These are phyloP conservation scores for Dactylellina haptotyla DNA, from an alignment of 2,329 filamentous ascomycete genomes.

Conservation along the genomic window DNA sequence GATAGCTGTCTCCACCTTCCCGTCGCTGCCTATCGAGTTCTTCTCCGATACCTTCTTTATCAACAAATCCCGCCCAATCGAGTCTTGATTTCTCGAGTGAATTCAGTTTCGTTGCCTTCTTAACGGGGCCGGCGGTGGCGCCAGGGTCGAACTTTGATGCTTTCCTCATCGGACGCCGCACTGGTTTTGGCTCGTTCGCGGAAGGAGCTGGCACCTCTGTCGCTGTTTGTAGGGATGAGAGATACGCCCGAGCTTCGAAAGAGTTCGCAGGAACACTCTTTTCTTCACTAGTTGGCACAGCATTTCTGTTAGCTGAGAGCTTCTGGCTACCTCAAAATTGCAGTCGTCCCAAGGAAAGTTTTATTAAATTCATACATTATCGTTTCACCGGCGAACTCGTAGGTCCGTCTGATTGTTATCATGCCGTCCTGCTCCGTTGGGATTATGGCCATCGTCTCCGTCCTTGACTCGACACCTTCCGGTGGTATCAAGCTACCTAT, in stretches of 20 bases:
- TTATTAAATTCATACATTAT: constrained; percentile 63
- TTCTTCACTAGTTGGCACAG: constrained; percentile 67
- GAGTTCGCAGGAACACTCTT: constrained; percentile 74
- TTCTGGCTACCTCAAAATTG: too few species aligned
- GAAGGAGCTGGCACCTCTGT: constrained; percentile 55
- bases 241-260: constrained; percentile 73
- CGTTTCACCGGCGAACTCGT: constrained; percentile 78
- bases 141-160: constrained; percentile 73
- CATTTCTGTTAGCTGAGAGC: too few species aligned
- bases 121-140: constrained; percentile 62
- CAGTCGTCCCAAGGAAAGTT: background rate
- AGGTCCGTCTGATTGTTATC: constrained; percentile 73
- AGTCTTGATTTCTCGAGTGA: constrained; percentile 77
- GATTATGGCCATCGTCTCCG: constrained; percentile 40
- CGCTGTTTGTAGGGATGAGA: constrained; percentile 66
- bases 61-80: constrained; percentile 78
- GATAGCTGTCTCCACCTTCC: constrained; percentile 71
- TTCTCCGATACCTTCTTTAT: constrained; percentile 76
- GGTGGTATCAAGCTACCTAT: constrained; percentile 16
- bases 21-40: constrained; percentile 73
- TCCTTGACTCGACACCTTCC: constrained; percentile 37
- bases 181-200: constrained; percentile 57
- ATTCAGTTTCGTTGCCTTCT: constrained; percentile 73
- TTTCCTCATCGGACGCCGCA: constrained; percentile 60
- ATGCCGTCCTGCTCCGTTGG: constrained; percentile 61